These are phyloP conservation scores for Leccinum fallax DNA, from an alignment of 1,284 basidiomycete genomes.

Conservation along the genomic window DNA sequence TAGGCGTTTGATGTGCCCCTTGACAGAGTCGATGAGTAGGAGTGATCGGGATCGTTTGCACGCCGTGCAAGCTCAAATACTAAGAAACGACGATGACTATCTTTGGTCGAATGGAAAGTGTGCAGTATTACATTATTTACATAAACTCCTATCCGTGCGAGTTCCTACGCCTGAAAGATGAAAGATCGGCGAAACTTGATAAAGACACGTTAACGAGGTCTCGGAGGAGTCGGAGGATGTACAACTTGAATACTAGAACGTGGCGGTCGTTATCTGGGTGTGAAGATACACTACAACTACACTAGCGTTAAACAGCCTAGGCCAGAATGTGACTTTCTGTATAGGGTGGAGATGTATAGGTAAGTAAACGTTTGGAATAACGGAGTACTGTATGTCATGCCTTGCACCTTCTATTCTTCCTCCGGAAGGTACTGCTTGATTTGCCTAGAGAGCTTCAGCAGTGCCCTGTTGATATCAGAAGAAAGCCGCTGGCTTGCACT, in stretches of 20 bases:
- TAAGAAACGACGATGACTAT: too few relatives aligned
- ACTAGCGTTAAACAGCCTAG: background rate
- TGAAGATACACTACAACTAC: background rate
- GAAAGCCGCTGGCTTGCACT: background rate
- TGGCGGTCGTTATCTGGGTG: conserved; percentile 25
- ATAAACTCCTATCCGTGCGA: too few relatives aligned
- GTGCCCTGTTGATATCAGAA: conserved; percentile 3
- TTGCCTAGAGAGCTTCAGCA: conserved; percentile 32
- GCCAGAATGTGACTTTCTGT: background rate
- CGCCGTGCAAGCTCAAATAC: too few relatives aligned
- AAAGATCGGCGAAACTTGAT: too few relatives aligned
- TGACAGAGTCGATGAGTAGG: too few relatives aligned
- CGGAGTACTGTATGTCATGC: background rate
- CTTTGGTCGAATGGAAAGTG: too few relatives aligned
- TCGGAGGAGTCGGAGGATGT: too few relatives aligned
- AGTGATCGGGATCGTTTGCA: too few relatives aligned
- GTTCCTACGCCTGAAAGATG: too few relatives aligned
- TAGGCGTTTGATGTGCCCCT: too few relatives aligned
- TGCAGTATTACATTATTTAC: too few relatives aligned
- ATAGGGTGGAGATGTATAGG: background rate
- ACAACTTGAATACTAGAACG: conserved; percentile 20
- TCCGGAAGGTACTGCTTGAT: conserved; percentile 35
- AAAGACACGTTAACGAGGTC: too few relatives aligned
- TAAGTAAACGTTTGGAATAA: background rate
- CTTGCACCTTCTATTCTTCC: background rate